These are phyloP conservation scores for Amanita phalloides DNA, from an alignment of 768 basidiomycete species.

Conservation along the genomic window DNA sequence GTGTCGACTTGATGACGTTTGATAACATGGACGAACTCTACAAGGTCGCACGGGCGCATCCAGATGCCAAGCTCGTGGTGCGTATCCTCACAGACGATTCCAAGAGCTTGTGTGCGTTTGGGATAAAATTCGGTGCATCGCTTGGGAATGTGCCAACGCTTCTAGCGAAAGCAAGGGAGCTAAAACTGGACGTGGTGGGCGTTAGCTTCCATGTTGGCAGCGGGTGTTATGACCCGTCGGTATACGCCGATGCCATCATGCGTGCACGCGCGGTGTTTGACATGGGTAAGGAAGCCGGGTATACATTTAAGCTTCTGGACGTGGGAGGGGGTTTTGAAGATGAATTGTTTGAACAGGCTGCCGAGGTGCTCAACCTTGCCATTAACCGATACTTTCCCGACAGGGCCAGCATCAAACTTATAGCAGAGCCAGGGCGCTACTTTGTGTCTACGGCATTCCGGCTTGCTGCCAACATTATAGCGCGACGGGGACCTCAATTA, in stretches of 20 bases:
- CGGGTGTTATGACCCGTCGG: conserved; percentile 87
- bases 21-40: conserved; percentile 94
- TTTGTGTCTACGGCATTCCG: conserved; percentile 90
- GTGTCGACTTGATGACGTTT: conserved; percentile 94
- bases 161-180: conserved; percentile 66
- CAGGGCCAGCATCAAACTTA: conserved; percentile 58
- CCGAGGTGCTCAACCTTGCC: conserved; percentile 54
- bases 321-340: conserved; percentile 97
- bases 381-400: conserved; percentile 77
- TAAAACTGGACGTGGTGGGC: conserved; percentile 80
- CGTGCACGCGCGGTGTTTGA: conserved; percentile 80
- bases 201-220: conserved; percentile 98
- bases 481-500: conserved; percentile 18
- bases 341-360: conserved; percentile 71
- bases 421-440: conserved; percentile 94
- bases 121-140: conserved; percentile 94
- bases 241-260: conserved; percentile 82
- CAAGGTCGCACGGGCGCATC: conserved; percentile 81
- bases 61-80: conserved; percentile 76
- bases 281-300: conserved; percentile 76
- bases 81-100: conserved; percentile 98
- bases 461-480: conserved; percentile 89
- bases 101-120: conserved; percentile 86
- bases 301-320: conserved; percentile 75
- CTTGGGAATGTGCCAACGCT: conserved; percentile 71